Conservation (phyloP, 179 eudicot species). For the Spergularia azorica region DNA sequence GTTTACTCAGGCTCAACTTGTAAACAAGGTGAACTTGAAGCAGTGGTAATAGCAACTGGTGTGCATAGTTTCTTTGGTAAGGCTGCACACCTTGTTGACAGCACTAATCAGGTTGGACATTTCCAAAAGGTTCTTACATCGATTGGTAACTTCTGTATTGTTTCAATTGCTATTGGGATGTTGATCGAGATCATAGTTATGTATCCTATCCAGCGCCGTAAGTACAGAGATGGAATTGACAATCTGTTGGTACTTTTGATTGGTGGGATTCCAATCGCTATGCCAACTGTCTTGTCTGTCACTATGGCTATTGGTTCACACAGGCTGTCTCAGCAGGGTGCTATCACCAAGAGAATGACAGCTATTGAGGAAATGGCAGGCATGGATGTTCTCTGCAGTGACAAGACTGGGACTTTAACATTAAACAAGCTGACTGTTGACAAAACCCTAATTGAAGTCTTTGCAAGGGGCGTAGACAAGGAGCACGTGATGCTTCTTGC, state of each 20-base stretch:
- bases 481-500: slow-evolving; percentile 69
- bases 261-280: slow-evolving; percentile 97
- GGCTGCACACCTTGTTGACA: slow-evolving; percentile 96
- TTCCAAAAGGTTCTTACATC: slow-evolving; percentile 88
- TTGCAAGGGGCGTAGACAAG: slow-evolving; percentile 76
- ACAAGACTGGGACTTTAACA: slow-evolving; percentile 89
- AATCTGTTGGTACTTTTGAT: slow-evolving; percentile 81
- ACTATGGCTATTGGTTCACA: slow-evolving; percentile 99
- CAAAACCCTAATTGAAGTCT: slow-evolving; percentile 64
- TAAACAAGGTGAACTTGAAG: slow-evolving; percentile 91
- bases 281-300: slow-evolving; percentile 91
- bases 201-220: slow-evolving; percentile 84
- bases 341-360: slow-evolving; percentile 95
- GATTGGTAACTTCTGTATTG: slow-evolving; percentile 90
- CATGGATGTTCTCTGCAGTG: slow-evolving; percentile 94
- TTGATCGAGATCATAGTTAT: slow-evolving; percentile 71
- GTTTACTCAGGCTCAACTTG: slow-evolving; percentile 94
- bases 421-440: slow-evolving; percentile 83
- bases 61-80: slow-evolving; percentile 95
- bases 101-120: slow-evolving; percentile 95
- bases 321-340: slow-evolving; percentile 89
- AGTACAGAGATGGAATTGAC: slow-evolving; percentile 83
- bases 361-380: slow-evolving; percentile 98
- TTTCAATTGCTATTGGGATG: slow-evolving; percentile 96
- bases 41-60: slow-evolving; percentile 96